phyloP scores from a whole-genome alignment of 345 rosid genomes.

The Dipteronia dyeriana region DNA sequence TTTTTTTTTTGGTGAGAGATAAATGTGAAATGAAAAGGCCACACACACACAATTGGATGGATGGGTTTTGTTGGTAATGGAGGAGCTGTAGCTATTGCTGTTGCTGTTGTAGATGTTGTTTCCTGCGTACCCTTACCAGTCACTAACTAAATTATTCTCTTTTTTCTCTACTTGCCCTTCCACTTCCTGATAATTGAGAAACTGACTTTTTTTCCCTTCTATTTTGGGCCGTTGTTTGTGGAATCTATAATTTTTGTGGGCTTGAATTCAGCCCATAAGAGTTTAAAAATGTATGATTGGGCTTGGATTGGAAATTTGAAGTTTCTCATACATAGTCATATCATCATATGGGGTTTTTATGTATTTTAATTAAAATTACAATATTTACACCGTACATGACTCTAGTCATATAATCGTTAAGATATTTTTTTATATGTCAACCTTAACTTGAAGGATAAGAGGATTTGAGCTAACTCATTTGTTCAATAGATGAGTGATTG shows the following conservation, averaged over 20 bases:
- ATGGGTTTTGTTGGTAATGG: slow-evolving; percentile 13
- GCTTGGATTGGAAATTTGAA: no score
- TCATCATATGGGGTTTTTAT: no score
- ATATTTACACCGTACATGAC: no score
- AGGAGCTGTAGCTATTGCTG: neutral
- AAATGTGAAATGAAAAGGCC: neutral
- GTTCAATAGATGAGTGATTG: no score
- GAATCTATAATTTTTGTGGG: neutral
- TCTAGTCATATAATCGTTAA: no score
- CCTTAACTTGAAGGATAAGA: no score
- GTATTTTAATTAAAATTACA: no score
- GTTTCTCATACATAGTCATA: no score
- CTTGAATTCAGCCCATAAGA: neutral
- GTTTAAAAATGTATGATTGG: no score
- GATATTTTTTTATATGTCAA: no score
- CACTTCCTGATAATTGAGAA: neutral
- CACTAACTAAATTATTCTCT: neutral
- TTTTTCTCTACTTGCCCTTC: neutral
- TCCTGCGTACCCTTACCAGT: slow-evolving; percentile 13
- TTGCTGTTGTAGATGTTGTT: neutral
- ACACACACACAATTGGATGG: neutral
- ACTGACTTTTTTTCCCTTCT: neutral
- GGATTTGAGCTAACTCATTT: no score
- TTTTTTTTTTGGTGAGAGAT: neutral
- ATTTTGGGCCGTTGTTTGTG: neutral